Evolutionary conservation across 2,329 filamentous ascomycete species (phyloP), one percentile per base, ranked within the genome.

Genomic region (Nemania sp.): DNA sequence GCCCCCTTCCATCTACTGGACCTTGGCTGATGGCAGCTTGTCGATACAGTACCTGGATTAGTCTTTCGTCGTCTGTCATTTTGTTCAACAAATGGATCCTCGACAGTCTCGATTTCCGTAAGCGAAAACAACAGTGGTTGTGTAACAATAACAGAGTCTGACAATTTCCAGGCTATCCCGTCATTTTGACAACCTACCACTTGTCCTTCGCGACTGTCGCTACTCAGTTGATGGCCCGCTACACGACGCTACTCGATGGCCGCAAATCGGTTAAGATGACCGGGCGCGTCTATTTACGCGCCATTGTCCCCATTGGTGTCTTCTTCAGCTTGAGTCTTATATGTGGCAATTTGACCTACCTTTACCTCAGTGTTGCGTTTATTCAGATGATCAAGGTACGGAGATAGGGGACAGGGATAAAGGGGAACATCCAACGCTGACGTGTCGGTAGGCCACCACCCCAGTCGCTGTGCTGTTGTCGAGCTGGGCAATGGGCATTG

Each of bases 61-160:
- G 88, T 61, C 83, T 97, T 76, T 96, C 91, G 73, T 97, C 92
- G 45, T 91, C 90, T 71, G 92, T 98, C 74, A 99, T 99, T 76
- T 83, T 99, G 64, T 98, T 97, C 89, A 98, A 99, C 88, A 99
- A 99, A 86, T 97, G 91, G 87, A 92, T 99, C 72, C 85, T 98
- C 65, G 88, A 94, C 72, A 93, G 89, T 40, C 84, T 89, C 65
- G 84, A 91, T 65, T 97, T 97, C 82, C 85, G 89, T 91, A 83
- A 82, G 88, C 56, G 71, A 89, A 86, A 62, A 42, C 52, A 52
- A 49, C 12, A 29, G 12, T 45, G 9, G 10, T 15, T 34, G 25
- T 11, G 3, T 9, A 1, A n/a, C 11, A 1, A 7, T 13, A 20
- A 40, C 64, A 40, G 29, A 13, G 39, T 64, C 75, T 76, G 66